Conservation (phyloP, 2,329 filamentous ascomycete genomes). For the Grosmannia huntii region DNA sequence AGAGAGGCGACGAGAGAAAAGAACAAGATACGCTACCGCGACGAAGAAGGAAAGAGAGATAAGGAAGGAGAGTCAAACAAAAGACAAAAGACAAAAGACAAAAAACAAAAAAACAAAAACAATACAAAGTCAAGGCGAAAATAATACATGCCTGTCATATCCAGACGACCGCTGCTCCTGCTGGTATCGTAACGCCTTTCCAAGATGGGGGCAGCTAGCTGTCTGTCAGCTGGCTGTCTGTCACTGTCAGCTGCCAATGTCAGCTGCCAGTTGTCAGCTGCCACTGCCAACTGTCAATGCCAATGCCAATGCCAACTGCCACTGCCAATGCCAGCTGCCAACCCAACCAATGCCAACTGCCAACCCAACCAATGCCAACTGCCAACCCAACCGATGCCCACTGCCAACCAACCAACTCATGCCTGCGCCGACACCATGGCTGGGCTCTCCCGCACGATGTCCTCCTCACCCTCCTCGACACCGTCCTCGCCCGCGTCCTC, state of each 20-base stretch:
- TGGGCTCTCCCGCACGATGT: neutral
- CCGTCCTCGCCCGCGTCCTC: slow-evolving; percentile 49
- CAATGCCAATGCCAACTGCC: too few species aligned
- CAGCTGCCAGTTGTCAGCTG: too few species aligned
- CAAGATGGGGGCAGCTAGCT: too few species aligned
- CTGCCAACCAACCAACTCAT: neutral
- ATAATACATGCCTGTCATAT: slow-evolving; percentile 1
- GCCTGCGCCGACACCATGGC: neutral
- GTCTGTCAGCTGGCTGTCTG: too few species aligned
- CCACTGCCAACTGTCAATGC: too few species aligned
- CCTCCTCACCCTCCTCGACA: slow-evolving; percentile 20
- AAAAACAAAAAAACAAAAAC: neutral
- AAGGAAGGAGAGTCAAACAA: neutral
- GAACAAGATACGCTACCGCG: neutral
- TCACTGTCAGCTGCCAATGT: too few species aligned
- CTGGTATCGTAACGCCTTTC: neutral
- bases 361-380: too few species aligned
- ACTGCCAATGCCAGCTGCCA: too few species aligned
- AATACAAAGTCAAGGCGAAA: neutral
- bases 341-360: too few species aligned
- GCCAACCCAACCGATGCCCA: too few species aligned
- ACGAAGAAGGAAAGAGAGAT: neutral
- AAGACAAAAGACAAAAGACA: neutral
- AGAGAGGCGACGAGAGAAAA: neutral
- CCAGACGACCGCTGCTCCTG: neutral